Conservation (phyloP, 2,329 filamentous ascomycete genomes). For the Akanthomyces muscarius region DNA sequence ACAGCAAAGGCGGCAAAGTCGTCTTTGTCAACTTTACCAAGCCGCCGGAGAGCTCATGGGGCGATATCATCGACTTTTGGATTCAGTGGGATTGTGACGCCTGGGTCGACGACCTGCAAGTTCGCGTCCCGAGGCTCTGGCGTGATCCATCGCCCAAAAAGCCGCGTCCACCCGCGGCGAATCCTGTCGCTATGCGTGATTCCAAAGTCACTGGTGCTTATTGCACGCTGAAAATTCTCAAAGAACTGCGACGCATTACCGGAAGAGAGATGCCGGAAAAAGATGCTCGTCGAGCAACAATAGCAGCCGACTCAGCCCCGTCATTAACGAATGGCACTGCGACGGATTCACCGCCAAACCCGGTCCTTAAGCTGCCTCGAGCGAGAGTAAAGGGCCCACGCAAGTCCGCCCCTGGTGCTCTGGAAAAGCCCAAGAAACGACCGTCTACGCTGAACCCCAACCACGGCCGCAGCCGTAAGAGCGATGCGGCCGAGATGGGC, state of each 20-base stretch:
- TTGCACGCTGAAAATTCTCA: constrained; percentile 40
- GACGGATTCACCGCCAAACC: neutral
- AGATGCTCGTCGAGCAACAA: constrained; percentile 20
- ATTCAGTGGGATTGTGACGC: constrained; percentile 71
- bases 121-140: constrained; percentile 58
- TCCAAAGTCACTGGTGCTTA: constrained; percentile 44
- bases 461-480: constrained; percentile 30
- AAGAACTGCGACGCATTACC: constrained; percentile 36
- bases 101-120: constrained; percentile 63
- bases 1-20: constrained; percentile 63
- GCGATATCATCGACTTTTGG: constrained; percentile 70
- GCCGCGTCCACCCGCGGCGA: constrained; percentile 30
- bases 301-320: constrained; percentile 15
- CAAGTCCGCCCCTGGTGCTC: constrained; percentile 38
- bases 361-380: constrained; percentile 16
- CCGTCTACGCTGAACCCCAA: constrained; percentile 36
- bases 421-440: constrained; percentile 28
- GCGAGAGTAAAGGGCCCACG: constrained; percentile 32
- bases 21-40: constrained; percentile 72
- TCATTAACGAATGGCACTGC: constrained; percentile 10
- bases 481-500: constrained; percentile 19
- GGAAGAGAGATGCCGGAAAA: constrained; percentile 20
- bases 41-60: constrained; percentile 67
- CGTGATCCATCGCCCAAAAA: constrained; percentile 44
- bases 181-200: constrained; percentile 43